Conservation (phyloP, 2,329 filamentous ascomycete genomes). For the Metarhizium album region DNA sequence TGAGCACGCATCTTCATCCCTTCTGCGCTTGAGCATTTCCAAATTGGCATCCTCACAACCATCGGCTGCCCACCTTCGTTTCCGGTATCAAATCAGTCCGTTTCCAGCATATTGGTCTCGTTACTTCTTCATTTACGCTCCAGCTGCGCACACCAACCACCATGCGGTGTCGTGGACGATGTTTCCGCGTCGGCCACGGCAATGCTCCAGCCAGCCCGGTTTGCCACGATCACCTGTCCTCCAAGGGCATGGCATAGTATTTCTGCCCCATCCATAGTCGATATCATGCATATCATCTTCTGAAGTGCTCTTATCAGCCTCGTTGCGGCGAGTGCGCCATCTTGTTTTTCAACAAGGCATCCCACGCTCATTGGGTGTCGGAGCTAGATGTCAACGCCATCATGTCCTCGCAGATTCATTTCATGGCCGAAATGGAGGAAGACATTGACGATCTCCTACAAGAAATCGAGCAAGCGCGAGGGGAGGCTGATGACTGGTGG, state of each 20-base stretch:
- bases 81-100: not conserved
- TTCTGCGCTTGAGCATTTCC: not conserved
- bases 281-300: conserved; percentile 17
- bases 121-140: not conserved
- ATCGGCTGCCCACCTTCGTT: not conserved
- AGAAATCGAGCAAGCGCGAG: conserved; percentile 3
- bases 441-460: conserved; percentile 4
- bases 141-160: not conserved
- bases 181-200: conserved; percentile 9
- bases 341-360: conserved; percentile 14
- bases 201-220: conserved; percentile 4
- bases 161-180: conserved; percentile 16
- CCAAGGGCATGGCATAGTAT: conserved; percentile 17
- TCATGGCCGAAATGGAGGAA: not conserved
- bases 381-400: conserved; percentile 9
- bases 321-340: conserved; percentile 23
- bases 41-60: not conserved
- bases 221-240: conserved; percentile 11
- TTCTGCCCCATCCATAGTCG: conserved; percentile 18
- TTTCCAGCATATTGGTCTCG: conserved; percentile 10
- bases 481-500: not conserved
- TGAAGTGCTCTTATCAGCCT: conserved; percentile 13
- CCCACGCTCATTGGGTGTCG: conserved; percentile 13
- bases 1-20: not conserved
- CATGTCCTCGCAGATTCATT: conserved; percentile 2